Percentiles rank a stretch among this genome's conserved stretches.
These are phyloP conservation scores for Diplosphaera chodatii DNA, from an alignment of 139 green algal species.

Conservation along the genomic window DNA sequence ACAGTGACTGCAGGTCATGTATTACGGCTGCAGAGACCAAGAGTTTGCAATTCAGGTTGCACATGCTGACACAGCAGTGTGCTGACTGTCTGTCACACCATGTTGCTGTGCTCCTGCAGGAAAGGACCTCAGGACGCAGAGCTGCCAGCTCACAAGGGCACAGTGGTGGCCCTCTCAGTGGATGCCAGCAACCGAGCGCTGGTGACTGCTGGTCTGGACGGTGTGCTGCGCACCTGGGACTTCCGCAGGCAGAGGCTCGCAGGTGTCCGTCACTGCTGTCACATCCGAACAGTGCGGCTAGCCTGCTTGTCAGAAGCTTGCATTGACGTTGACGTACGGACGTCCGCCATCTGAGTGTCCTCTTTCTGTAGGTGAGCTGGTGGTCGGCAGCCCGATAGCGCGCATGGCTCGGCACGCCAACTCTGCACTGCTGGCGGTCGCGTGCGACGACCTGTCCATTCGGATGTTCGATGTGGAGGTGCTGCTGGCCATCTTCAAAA, in stretches of 20 bases:
- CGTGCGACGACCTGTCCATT: slow-evolving; percentile 48
- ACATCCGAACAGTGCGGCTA: too few relatives aligned
- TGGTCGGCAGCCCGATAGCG: slow-evolving; percentile 23
- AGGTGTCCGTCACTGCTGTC: background rate
- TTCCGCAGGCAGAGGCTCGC: slow-evolving; percentile 57
- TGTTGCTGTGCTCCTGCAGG: too few relatives aligned
- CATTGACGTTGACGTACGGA: too few relatives aligned
- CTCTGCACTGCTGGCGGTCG: slow-evolving; percentile 46
- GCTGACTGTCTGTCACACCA: too few relatives aligned
- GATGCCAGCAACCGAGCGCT: slow-evolving; percentile 69
- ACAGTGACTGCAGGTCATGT: too few relatives aligned
- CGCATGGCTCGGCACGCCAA: slow-evolving; percentile 35
- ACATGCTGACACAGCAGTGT: too few relatives aligned
- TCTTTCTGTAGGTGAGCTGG: slow-evolving; percentile 27
- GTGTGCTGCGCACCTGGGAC: slow-evolving; percentile 69
- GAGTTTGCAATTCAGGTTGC: too few relatives aligned
- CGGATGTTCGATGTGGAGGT: slow-evolving; percentile 50
- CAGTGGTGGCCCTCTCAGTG: slow-evolving; percentile 51
- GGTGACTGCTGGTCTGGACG: slow-evolving; percentile 58
- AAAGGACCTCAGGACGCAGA: background rate
- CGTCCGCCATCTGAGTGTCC: too few relatives aligned
- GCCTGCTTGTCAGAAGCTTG: too few relatives aligned
- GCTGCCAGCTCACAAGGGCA: slow-evolving; percentile 54
- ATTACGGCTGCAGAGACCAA: too few relatives aligned
- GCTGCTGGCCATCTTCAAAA: background rate